A percentile compares a stretch with the other conserved stretches of the same genome.
phyloP scores from a whole-genome alignment of 1,139 yeast species.

The Taphrina wiesneri region DNA sequence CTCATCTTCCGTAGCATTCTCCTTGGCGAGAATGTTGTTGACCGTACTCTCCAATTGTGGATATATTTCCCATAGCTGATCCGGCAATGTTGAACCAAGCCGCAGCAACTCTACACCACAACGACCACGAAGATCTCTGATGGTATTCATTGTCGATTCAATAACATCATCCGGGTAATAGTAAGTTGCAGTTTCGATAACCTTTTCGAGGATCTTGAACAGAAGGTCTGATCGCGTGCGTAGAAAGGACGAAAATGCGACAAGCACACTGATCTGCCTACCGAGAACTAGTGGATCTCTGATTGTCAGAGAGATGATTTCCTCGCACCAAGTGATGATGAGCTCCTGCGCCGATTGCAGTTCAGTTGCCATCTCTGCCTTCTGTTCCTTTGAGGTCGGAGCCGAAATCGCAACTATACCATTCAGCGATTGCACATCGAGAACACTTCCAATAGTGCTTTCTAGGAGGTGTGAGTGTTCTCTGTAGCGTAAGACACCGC shows the following conservation, averaged over 20 bases:
- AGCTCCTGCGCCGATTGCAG: background rate
- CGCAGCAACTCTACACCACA: constrained; percentile 80
- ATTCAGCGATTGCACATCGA: background rate
- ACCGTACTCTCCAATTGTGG: constrained; percentile 36
- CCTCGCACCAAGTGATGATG: constrained; percentile 31
- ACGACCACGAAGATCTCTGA: constrained; percentile 83
- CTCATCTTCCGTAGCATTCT: constrained; percentile 31
- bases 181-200: constrained; percentile 82
- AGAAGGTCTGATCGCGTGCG: constrained; percentile 64
- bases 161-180: constrained; percentile 60
- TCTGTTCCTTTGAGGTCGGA: background rate
- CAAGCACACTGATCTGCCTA: constrained; percentile 86
- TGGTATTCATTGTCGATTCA: constrained; percentile 68
- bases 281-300: constrained; percentile 79
- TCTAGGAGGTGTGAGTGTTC: constrained; percentile 26
- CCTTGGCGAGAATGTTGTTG: constrained; percentile 20
- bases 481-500: constrained; percentile 96
- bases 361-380: constrained; percentile 2
- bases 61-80: constrained; percentile 36
- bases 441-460: background rate
- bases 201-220: constrained; percentile 82
- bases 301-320: constrained; percentile 54
- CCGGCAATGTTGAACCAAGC: constrained; percentile 36
- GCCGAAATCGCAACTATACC: background rate
- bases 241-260: constrained; percentile 92